Conservation (phyloP, 345 rosid species). For the Gynandropsis gynandra region DNA sequence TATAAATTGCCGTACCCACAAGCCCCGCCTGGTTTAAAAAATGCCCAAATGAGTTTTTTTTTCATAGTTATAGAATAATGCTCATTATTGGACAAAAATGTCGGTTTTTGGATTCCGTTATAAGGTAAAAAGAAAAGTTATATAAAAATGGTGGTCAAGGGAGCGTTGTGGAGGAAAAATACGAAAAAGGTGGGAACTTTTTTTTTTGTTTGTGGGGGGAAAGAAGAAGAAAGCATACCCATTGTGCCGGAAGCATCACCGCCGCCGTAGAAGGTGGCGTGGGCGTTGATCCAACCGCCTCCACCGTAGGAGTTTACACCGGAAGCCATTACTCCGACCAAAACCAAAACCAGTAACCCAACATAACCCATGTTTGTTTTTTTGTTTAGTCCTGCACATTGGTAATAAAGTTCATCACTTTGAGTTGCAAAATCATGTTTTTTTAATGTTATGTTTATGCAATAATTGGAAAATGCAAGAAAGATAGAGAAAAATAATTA, state of each 20-base stretch:
- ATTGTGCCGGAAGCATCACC: constrained; percentile 87
- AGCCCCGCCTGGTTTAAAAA: constrained; percentile 53
- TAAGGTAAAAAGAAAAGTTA: too few relatives aligned
- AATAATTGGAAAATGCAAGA: constrained; percentile 10
- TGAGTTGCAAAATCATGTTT: too few relatives aligned
- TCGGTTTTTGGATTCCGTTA: too few relatives aligned
- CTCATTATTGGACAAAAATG: too few relatives aligned
- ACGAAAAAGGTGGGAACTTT: too few relatives aligned
- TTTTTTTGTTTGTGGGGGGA: not conserved
- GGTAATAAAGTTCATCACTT: not conserved
- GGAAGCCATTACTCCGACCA: constrained; percentile 45
- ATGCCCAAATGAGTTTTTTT: not conserved
- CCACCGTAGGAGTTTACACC: constrained; percentile 40
- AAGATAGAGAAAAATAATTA: constrained; percentile 23
- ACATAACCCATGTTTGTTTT: constrained; percentile 36
- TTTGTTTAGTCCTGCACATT: constrained; percentile 24
- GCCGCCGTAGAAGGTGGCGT: constrained; percentile 77
- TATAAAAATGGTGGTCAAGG: constrained; percentile 21
- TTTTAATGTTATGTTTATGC: too few relatives aligned
- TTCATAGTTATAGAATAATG: too few relatives aligned
- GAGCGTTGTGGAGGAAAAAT: too few relatives aligned
- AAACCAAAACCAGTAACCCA: constrained; percentile 33
- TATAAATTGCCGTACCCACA: constrained; percentile 76
- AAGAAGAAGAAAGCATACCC: constrained; percentile 51
- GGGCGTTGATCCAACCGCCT: constrained; percentile 70